These are phyloP conservation scores for Artomyces pyxidatus DNA, from an alignment of 768 basidiomycete genomes.

Conservation along the genomic window DNA sequence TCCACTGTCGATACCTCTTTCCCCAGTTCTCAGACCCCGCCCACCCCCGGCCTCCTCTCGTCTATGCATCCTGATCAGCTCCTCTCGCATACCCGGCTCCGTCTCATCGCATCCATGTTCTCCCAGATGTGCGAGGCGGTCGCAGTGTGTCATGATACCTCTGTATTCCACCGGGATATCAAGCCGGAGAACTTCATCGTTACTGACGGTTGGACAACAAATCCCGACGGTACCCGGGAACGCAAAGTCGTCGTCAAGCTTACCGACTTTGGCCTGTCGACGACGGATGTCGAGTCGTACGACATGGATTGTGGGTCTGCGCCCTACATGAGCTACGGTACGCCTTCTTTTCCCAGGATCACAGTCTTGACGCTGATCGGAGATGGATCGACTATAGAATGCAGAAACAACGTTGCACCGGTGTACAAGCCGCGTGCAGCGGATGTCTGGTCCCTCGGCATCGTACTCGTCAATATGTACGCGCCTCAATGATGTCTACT, in stretches of 20 bases:
- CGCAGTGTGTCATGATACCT: constrained; percentile 83
- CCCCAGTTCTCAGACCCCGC: constrained; percentile 62
- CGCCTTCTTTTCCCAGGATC: constrained; percentile 20
- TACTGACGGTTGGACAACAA: constrained; percentile 63
- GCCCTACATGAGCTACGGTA: constrained; percentile 97
- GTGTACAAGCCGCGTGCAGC: constrained; percentile 92
- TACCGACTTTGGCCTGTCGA: constrained; percentile 93
- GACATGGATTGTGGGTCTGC: constrained; percentile 99
- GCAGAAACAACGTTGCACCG: constrained; percentile 94
- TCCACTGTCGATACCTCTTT: constrained; percentile 16
- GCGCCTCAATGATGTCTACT: constrained; percentile 21
- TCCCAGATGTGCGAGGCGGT: constrained; percentile 98
- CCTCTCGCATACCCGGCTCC: constrained; percentile 80
- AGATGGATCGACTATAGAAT: constrained; percentile 48
- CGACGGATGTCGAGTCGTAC: constrained; percentile 77
- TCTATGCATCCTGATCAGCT: constrained; percentile 72
- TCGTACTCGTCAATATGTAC: constrained; percentile 97
- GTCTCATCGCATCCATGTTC: constrained; percentile 96
- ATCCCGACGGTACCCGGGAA: constrained; percentile 52
- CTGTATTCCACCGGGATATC: constrained; percentile 95
- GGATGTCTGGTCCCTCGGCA: constrained; percentile 98
- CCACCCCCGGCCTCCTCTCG: constrained; percentile 88
- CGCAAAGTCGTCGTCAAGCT: constrained; percentile 94
- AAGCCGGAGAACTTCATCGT: constrained; percentile 99
- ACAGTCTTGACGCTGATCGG: constrained; percentile 12